Percentiles rank a stretch among this genome's conserved stretches.
Evolutionary conservation across 2,329 filamentous ascomycete species (phyloP).

Genomic region (Nemania sp.): DNA sequence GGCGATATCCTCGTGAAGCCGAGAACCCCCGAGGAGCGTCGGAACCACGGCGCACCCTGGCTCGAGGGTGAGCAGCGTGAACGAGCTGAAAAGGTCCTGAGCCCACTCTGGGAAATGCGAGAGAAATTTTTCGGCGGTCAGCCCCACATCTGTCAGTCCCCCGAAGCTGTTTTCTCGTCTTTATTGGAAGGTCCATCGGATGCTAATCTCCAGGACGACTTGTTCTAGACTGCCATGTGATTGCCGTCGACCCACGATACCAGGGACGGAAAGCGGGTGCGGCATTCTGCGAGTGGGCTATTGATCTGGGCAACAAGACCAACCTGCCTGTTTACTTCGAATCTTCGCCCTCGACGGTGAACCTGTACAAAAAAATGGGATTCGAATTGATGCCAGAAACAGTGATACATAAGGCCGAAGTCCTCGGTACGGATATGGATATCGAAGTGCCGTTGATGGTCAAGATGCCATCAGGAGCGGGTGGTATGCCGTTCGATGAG

Average conservation of each 20-base stretch:
- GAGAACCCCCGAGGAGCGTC: slow-evolving; percentile 10
- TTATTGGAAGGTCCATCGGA: not conserved
- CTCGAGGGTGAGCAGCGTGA: slow-evolving; percentile 15
- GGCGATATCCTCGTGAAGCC: slow-evolving; percentile 13
- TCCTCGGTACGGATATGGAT: slow-evolving; percentile 2
- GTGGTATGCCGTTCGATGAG: slow-evolving; percentile 9
- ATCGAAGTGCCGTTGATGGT: slow-evolving; percentile 11
- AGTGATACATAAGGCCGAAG: slow-evolving; percentile 8
- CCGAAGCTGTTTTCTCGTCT: not conserved
- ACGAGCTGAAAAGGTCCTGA: slow-evolving; percentile 12
- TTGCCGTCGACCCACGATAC: slow-evolving; percentile 12
- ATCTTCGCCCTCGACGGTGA: slow-evolving; percentile 11
- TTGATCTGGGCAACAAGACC: slow-evolving; percentile 1
- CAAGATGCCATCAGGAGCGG: slow-evolving; percentile 8
- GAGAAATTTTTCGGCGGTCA: slow-evolving; percentile 11
- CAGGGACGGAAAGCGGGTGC: slow-evolving; percentile 13
- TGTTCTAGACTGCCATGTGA: slow-evolving; percentile 12
- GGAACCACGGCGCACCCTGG: slow-evolving; percentile 8
- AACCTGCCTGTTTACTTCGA: slow-evolving; percentile 12
- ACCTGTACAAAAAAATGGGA: slow-evolving; percentile 13
- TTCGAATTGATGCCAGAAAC: slow-evolving; percentile 10
- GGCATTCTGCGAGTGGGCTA: slow-evolving; percentile 9
- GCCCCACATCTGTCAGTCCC: slow-evolving; percentile 13
- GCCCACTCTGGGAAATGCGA: slow-evolving; percentile 11
- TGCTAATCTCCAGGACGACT: not conserved